Percentiles rank a stretch among this genome's conserved stretches.
phyloP scores from a whole-genome alignment of 352 stramenopile genomes.

The Phytopythium litorale region DNA sequence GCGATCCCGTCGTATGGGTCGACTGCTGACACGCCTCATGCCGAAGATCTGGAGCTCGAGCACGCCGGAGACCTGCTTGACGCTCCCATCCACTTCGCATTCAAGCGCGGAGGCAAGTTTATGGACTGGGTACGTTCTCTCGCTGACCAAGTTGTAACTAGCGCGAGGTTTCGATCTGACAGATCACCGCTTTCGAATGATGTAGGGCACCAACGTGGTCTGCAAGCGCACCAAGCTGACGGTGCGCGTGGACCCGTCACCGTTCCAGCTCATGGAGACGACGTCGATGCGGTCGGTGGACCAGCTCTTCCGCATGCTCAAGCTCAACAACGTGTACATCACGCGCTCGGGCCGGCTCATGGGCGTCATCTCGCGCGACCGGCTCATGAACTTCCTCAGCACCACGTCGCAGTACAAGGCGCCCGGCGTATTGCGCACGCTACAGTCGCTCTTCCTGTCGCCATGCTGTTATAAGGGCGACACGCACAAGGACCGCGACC shows the following conservation, averaged over 20 bases:
- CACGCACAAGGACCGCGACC: not conserved
- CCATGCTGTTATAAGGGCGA: not conserved
- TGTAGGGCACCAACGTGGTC: slow-evolving; percentile 51
- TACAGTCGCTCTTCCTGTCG: slow-evolving; percentile 14
- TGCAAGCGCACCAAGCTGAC: slow-evolving; percentile 62
- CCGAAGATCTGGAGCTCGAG: slow-evolving; percentile 11
- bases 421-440: slow-evolving; percentile 44
- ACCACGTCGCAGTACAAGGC: slow-evolving; percentile 59
- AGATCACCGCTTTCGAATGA: not conserved
- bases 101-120: slow-evolving; percentile 61
- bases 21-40: slow-evolving; percentile 6
- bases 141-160: not conserved
- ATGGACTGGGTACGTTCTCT: slow-evolving; percentile 56
- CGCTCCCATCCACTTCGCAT: slow-evolving; percentile 64
- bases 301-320: slow-evolving; percentile 86
- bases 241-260: slow-evolving; percentile 71
- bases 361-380: slow-evolving; percentile 71
- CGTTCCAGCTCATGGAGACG: slow-evolving; percentile 84
- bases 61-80: slow-evolving; percentile 30
- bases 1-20: slow-evolving; percentile 2
- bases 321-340: slow-evolving; percentile 87
- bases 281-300: slow-evolving; percentile 82
- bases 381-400: slow-evolving; percentile 81
- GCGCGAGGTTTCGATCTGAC: not conserved
- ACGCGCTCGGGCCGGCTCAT: slow-evolving; percentile 74